These are phyloP conservation scores for Schizosaccharomyces versatilis DNA, from an alignment of 1,139 yeast genomes.

Conservation along the genomic window DNA sequence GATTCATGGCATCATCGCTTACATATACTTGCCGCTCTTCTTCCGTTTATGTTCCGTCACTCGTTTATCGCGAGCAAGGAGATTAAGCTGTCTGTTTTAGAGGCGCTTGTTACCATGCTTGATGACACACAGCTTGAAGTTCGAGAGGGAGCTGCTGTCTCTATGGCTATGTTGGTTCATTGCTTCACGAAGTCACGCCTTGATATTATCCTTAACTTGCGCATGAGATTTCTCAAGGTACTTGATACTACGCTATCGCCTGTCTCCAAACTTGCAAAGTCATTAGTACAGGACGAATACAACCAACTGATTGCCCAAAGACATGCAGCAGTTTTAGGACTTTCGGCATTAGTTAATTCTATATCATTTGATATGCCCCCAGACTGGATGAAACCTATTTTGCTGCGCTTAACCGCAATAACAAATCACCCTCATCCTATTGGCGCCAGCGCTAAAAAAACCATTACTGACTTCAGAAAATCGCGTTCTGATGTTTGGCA, in stretches of 20 bases:
- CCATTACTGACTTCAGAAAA: constrained; percentile 68
- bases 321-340: constrained; percentile 77
- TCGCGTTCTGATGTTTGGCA: constrained; percentile 95
- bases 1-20: constrained; percentile 32
- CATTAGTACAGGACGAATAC: too few species aligned
- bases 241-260: too few species aligned
- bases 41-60: too few species aligned
- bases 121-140: constrained; percentile 51
- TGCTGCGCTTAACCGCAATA: constrained; percentile 44
- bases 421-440: constrained; percentile 53
- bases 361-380: constrained; percentile 88
- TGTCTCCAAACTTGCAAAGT: too few species aligned
- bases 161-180: constrained; percentile 63
- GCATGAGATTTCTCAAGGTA: too few species aligned
- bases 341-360: constrained; percentile 75
- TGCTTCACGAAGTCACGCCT: constrained; percentile 23
- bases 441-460: constrained; percentile 68
- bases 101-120: constrained; percentile 19
- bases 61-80: too few species aligned
- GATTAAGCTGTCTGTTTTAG: too few species aligned
- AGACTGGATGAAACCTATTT: constrained; percentile 57
- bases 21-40: constrained; percentile 28
- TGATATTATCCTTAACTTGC: too few species aligned
- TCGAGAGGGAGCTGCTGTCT: constrained; percentile 51
- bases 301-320: constrained; percentile 16